Evolutionary conservation across 345 rosid species (phyloP).

Genomic region (Draba incana): DNA sequence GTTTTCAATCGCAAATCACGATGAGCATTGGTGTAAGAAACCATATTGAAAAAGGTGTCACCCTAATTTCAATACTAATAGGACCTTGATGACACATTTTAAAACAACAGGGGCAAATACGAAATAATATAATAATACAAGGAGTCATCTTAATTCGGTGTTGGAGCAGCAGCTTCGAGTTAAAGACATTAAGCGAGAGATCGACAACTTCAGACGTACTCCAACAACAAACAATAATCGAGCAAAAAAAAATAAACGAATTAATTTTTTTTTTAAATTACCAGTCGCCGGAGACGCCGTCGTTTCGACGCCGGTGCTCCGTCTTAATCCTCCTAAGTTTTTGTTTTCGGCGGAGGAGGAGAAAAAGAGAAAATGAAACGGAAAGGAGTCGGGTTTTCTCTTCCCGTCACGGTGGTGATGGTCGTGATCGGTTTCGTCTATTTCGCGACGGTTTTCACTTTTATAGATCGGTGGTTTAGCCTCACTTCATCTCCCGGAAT

Average conservation of each 20-base stretch:
- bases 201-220: constrained; percentile 34
- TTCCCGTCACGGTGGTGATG: constrained; percentile 68
- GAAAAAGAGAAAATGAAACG: constrained; percentile 53
- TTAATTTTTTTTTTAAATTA: background rate
- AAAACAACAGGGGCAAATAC: constrained; percentile 9
- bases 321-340: constrained; percentile 10
- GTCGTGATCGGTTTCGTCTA: constrained; percentile 69
- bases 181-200: constrained; percentile 21
- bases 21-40: too few relatives aligned
- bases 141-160: constrained; percentile 29
- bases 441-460: constrained; percentile 72
- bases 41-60: too few relatives aligned
- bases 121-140: background rate
- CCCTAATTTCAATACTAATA: too few relatives aligned
- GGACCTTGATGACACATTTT: background rate
- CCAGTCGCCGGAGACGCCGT: constrained; percentile 62
- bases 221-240: constrained; percentile 30
- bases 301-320: constrained; percentile 75
- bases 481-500: constrained; percentile 80
- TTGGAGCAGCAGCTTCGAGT: constrained; percentile 33
- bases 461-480: constrained; percentile 89
- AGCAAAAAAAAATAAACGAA: background rate
- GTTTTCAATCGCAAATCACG: too few relatives aligned
- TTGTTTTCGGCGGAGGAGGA: background rate
- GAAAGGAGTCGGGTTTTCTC: constrained; percentile 53